phyloP scores from a whole-genome alignment of 2,329 filamentous ascomycete genomes.

The Diplodia sapinea region DNA sequence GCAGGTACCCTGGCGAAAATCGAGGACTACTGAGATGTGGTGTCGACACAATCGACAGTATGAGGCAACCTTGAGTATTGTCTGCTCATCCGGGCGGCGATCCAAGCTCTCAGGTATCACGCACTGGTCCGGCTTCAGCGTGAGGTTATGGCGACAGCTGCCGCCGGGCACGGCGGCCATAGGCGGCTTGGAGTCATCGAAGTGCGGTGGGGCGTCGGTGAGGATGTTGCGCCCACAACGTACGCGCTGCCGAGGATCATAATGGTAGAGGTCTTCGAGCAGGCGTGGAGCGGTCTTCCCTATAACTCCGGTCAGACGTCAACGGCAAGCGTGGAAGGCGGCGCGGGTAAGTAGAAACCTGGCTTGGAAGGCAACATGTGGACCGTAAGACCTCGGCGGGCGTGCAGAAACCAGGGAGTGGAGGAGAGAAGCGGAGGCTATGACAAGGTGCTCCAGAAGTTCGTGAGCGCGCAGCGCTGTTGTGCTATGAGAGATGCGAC shows the following conservation, averaged over 20 bases:
- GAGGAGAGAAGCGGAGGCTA: too few species aligned
- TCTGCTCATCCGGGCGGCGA: slow-evolving; percentile 45
- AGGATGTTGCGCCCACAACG: slow-evolving; percentile 60
- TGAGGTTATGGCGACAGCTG: slow-evolving; percentile 66
- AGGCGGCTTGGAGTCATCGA: slow-evolving; percentile 46
- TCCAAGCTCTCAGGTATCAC: slow-evolving; percentile 51
- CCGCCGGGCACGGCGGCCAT: slow-evolving; percentile 45
- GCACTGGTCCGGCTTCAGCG: slow-evolving; percentile 63
- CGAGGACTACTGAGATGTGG: slow-evolving; percentile 65
- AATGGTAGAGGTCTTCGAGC: slow-evolving; percentile 58
- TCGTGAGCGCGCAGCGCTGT: not conserved
- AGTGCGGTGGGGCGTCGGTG: slow-evolving; percentile 62
- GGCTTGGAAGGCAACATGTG: slow-evolving; percentile 18
- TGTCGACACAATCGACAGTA: slow-evolving; percentile 67
- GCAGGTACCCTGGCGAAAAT: slow-evolving; percentile 53
- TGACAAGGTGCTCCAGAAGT: not conserved
- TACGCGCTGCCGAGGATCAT: slow-evolving; percentile 57
- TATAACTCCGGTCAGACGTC: slow-evolving; percentile 34
- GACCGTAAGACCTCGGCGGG: not conserved
- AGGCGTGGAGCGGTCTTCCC: slow-evolving; percentile 59
- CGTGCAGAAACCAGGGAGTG: not conserved
- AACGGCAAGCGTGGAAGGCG: not conserved
- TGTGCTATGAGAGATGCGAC: slow-evolving; percentile 16
- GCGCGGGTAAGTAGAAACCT: slow-evolving; percentile 19
- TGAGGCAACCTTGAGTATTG: slow-evolving; percentile 63